Base-by-base conservation (phyloP, 306 rosid species). In the Phaseolus lunatus region DNA sequence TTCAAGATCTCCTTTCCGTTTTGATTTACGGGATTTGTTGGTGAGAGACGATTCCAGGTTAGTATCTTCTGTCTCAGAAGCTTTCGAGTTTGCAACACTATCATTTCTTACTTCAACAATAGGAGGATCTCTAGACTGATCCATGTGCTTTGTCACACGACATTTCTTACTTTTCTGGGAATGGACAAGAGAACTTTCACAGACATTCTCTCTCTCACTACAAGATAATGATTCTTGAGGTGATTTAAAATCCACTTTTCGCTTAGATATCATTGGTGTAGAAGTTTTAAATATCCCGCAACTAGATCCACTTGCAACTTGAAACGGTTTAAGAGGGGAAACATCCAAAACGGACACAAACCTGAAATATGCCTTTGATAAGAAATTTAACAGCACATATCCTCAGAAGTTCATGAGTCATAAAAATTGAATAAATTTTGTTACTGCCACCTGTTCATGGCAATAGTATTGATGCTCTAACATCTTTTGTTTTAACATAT, bases 1-100 rank as follows among this genome's bases (percentile, higher is more conserved):
- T 90, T 94, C 98, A 83, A 88, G 67, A 85, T 94, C 97, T 79
- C 98, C 97, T 84, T 83, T 94, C 84, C 96, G 89, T 82, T 90
- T 94, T 78, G 75, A 59, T 77, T 78, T 85, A 63, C 62, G 82
- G 58, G 86, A 80, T 70, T 80, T 73, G 69, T 82, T 77, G 23
- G 73, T 23, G 64, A 53, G 72, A 65, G 74, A 73, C 16, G 78
- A 81, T 49, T 78, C 86, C 7, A 79, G 48, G 69, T 72, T 44
- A 70, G 66, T 84, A 62, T 79, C 67, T 39, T 56, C 81, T 49
- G 73, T 47, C 89, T 84, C 88, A 72, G 81, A 59, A 79, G 76
- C 47, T 71, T 75, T 80, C 20, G 87, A 77, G 66, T 76, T 79
- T 41, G 79, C 13, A 56, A 71, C 56, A 53, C 9, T 82, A 57